Conservation (phyloP, 169 alveolate species). For the Plasmodium gaboni region DNA sequence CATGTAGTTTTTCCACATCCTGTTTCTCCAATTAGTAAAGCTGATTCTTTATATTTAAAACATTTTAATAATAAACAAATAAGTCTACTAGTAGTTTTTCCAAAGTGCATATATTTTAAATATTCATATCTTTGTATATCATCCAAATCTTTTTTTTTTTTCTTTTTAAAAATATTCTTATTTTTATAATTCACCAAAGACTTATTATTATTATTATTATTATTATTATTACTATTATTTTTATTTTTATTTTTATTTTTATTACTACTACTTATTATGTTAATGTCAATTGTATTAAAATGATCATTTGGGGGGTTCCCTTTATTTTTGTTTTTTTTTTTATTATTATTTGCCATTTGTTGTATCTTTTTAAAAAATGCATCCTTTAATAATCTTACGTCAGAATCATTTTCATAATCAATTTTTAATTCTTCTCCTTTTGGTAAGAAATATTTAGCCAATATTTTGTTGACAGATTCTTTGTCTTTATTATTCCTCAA, state of each 20-base stretch:
- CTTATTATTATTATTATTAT: too few species aligned
- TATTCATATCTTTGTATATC: slow-evolving; percentile 52
- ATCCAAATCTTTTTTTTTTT: not conserved
- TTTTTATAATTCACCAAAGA: too few species aligned
- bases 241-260: not conserved
- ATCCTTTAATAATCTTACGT: slow-evolving; percentile 25
- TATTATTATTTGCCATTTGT: not conserved
- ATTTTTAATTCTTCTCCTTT: slow-evolving; percentile 12
- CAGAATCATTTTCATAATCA: slow-evolving; percentile 22
- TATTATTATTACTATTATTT: not conserved
- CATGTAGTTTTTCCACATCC: slow-evolving; percentile 99
- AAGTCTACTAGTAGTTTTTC: slow-evolving; percentile 86
- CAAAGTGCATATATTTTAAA: slow-evolving; percentile 79
- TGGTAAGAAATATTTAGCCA: slow-evolving; percentile 77
- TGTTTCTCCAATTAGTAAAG: slow-evolving; percentile 99
- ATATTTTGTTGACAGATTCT: slow-evolving; percentile 85
- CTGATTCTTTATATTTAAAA: slow-evolving; percentile 95
- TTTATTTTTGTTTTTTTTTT: not conserved
- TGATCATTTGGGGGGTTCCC: not conserved
- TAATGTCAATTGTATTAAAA: not conserved
- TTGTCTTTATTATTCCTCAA: slow-evolving; percentile 92
- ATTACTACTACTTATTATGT: not conserved
- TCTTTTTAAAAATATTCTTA: too few species aligned
- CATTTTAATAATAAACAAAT: slow-evolving; percentile 93
- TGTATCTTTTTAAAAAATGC: slow-evolving; percentile 19